Conservation (phyloP, 2,329 filamentous ascomycete genomes). For the Botrytis squamosa region DNA sequence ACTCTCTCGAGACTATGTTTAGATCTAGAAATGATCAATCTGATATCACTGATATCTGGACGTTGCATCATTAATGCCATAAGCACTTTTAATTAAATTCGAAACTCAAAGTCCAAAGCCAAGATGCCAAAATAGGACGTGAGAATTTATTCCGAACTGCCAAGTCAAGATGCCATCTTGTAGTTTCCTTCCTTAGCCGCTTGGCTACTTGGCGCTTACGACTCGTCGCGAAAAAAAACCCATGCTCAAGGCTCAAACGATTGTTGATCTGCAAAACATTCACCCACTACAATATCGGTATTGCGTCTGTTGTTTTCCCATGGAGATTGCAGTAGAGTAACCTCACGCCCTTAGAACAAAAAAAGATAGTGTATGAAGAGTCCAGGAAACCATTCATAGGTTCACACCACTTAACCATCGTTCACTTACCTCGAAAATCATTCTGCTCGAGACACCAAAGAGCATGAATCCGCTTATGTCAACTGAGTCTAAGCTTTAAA, state of each 20-base stretch:
- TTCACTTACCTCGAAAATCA: no score
- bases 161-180: background rate
- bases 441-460: background rate
- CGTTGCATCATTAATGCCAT: background rate
- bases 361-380: background rate
- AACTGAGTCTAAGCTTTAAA: background rate
- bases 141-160: slow-evolving; percentile 5
- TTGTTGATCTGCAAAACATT: background rate
- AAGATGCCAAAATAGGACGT: background rate
- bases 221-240: background rate
- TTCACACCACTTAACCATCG: background rate
- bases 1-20: background rate
- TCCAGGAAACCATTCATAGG: background rate
- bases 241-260: background rate
- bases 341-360: background rate
- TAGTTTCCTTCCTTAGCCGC: background rate
- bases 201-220: slow-evolving; percentile 12
- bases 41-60: background rate
- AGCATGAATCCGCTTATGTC: background rate
- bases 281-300: background rate
- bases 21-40: no score
- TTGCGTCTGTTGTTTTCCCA: background rate
- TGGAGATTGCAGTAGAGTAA: background rate
- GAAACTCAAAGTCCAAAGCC: background rate
- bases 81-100: background rate